Conservation (phyloP, 2,329 filamentous ascomycete genomes). For the Trichophaea hybrida region DNA sequence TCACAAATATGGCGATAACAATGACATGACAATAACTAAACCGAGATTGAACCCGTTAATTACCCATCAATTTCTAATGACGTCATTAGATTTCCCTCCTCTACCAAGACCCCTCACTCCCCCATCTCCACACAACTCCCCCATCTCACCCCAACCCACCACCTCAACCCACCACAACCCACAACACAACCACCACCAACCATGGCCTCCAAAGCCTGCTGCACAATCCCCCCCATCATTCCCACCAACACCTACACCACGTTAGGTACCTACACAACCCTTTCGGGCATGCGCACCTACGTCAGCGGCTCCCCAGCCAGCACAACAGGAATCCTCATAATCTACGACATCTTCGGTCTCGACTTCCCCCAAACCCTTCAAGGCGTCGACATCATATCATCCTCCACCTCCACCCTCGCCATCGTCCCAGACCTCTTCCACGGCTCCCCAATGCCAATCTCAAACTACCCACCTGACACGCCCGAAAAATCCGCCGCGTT, state of each 20-base stretch:
- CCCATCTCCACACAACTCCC: background rate
- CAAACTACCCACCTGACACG: conserved; percentile 46
- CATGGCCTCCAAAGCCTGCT: conserved; percentile 29
- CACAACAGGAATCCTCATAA: conserved; percentile 46
- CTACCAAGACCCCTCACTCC: no score
- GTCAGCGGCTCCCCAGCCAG: conserved; percentile 38
- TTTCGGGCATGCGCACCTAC: conserved; percentile 44
- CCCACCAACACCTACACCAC: conserved; percentile 39
- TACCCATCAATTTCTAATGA: no score
- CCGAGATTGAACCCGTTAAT: no score
- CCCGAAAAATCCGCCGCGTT: conserved; percentile 49
- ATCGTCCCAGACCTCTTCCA: conserved; percentile 29
- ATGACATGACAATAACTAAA: no score
- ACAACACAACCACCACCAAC: background rate
- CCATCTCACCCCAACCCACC: background rate
- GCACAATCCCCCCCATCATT: conserved; percentile 39
- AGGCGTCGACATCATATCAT: conserved; percentile 48
- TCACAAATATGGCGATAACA: no score
- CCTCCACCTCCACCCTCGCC: conserved; percentile 35
- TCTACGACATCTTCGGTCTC: conserved; percentile 53
- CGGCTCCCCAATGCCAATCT: background rate
- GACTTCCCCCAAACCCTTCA: conserved; percentile 51
- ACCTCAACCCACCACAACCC: background rate
- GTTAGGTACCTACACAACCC: conserved; percentile 43
- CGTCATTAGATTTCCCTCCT: no score